Evolutionary conservation across 805 yeast species (phyloP).

Genomic region (Limtongia smithiae): DNA sequence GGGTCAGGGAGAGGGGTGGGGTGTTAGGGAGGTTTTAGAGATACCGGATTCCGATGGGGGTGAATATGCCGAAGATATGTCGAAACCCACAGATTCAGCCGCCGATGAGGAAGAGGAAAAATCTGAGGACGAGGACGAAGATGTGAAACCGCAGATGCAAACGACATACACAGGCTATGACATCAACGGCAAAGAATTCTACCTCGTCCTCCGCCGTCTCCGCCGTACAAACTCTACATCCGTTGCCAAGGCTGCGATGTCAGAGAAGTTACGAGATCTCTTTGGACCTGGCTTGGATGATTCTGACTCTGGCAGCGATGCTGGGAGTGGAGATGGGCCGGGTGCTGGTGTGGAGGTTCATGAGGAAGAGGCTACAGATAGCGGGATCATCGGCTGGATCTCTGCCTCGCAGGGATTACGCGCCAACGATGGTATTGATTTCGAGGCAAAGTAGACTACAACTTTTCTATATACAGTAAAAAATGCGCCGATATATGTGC

Average conservation of each 20-base stretch:
- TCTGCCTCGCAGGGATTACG: constrained; percentile 12
- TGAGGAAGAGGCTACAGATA: constrained; percentile 1
- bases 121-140: constrained; percentile 5
- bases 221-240: background rate
- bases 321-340: background rate
- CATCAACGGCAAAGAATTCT: constrained; percentile 11
- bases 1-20: too few species aligned
- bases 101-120: background rate
- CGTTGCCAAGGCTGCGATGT: background rate
- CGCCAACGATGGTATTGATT: constrained; percentile 7
- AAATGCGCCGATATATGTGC: background rate
- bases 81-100: too few species aligned
- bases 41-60: too few species aligned
- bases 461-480: background rate
- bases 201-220: constrained; percentile 3
- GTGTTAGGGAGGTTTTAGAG: too few species aligned
- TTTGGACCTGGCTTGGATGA: constrained; percentile 3
- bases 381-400: constrained; percentile 16
- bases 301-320: background rate
- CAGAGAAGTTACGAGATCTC: background rate
- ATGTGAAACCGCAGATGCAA: constrained; percentile 10
- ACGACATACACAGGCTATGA: constrained; percentile 6
- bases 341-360: background rate
- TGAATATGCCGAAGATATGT: too few species aligned
- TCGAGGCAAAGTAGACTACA: constrained; percentile 10